Conservation (phyloP, 768 basidiomycete species). For the Astraeus odoratus region DNA sequence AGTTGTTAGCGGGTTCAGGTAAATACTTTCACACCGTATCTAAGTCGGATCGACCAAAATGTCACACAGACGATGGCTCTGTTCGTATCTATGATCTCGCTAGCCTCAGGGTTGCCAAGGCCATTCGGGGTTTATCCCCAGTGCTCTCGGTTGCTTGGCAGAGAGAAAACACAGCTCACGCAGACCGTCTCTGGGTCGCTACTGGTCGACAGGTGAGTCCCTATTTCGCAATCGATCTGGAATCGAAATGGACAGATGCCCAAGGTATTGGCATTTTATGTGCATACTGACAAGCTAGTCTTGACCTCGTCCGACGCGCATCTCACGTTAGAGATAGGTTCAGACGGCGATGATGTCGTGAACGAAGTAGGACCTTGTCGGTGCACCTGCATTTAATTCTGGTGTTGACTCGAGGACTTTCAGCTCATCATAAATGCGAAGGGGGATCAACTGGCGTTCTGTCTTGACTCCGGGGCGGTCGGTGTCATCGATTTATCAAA, state of each 20-base stretch:
- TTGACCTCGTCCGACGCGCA: conserved; percentile 44
- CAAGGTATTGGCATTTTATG: conserved; percentile 33
- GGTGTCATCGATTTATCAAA: conserved; percentile 58
- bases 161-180: conserved; percentile 32
- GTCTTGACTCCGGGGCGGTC: conserved; percentile 61
- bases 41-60: not conserved
- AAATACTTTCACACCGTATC: conserved; percentile 6
- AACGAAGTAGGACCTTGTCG: conserved; percentile 66
- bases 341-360: conserved; percentile 48
- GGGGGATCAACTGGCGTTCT: conserved; percentile 53
- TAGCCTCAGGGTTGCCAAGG: conserved; percentile 54
- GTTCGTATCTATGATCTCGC: conserved; percentile 60
- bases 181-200: conserved; percentile 58
- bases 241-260: not conserved
- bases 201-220: conserved; percentile 47
- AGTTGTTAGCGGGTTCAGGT: conserved; percentile 62
- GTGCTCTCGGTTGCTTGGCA: conserved; percentile 56
- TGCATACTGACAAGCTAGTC: conserved; percentile 48
- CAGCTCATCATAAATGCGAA: conserved; percentile 59
- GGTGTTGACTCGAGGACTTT: too few relatives aligned
- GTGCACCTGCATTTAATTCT: too few relatives aligned
- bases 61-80: conserved; percentile 54
- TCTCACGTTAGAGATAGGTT: conserved; percentile 38
- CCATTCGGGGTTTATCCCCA: conserved; percentile 52
- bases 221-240: not conserved